Evolutionary conservation across 495 filamentous ascomycete species (phyloP).

Genomic region (Penicillium turbatum): DNA sequence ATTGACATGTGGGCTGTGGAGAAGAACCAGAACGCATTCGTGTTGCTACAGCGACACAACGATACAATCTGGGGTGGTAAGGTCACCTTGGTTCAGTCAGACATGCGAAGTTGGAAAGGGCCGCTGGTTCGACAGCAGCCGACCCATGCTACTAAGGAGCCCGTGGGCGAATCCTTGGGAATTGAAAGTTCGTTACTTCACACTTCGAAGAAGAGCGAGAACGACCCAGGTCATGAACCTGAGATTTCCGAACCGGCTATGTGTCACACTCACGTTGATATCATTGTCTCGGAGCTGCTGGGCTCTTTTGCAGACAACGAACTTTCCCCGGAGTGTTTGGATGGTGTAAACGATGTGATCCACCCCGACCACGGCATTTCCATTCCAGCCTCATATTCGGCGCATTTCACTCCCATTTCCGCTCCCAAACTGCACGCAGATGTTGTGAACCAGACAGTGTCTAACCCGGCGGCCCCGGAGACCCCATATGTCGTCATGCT

Average conservation of each 20-base stretch:
- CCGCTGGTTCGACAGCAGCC: conserved; percentile 30
- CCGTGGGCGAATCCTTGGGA: conserved; percentile 34
- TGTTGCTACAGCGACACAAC: conserved; percentile 85
- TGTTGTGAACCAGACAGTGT: conserved; percentile 54
- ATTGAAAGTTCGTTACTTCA: conserved; percentile 31
- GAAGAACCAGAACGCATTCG: conserved; percentile 97
- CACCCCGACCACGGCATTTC: conserved; percentile 78
- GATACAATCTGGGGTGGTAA: conserved; percentile 64
- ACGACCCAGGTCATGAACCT: conserved; percentile 12
- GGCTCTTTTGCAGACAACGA: conserved; percentile 93
- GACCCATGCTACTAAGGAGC: conserved; percentile 4
- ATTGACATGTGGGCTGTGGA: conserved; percentile 90
- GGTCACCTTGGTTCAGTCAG: conserved; percentile 85
- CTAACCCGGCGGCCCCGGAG: conserved; percentile 66
- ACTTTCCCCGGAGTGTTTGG: conserved; percentile 83
- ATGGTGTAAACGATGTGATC: conserved; percentile 83
- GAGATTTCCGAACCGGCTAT: conserved; percentile 11
- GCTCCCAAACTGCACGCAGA: conserved; percentile 82
- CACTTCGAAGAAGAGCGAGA: conserved; percentile 19
- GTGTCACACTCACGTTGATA: conserved; percentile 69
- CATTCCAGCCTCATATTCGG: conserved; percentile 87
- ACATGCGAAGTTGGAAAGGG: conserved; percentile 96
- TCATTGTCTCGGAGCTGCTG: conserved; percentile 87
- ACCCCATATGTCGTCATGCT: conserved; percentile 92
- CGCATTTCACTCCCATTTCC: conserved; percentile 86